Base-by-base conservation (phyloP, 805 yeast species). In the Lipomyces chichibuensis region DNA sequence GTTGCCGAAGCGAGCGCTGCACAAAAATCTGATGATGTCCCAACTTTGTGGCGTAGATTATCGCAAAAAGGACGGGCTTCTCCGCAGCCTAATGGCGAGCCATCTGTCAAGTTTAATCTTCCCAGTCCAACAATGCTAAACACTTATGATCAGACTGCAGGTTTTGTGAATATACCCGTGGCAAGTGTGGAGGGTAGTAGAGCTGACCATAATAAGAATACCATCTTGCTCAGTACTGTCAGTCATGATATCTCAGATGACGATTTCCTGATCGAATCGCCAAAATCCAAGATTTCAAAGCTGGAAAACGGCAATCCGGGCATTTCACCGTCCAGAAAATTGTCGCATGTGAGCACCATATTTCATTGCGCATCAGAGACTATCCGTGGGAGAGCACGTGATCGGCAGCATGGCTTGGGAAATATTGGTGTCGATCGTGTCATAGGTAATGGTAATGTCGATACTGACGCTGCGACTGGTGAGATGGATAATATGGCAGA, bases 41-140 rank as follows among this genome's bases (percentile, higher is more conserved):
- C 43, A 56, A 59, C 62, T 17, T 17, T 59, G 23, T 59, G 62
- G 62, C 56, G 62, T 17, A 25, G 61, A 20, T 25, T 59, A 27
- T 59, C 62, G 9, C 59, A 20, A n/a, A 59, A 52, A 52, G 63
- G 8, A 43, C 63, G 20, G 55, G 17, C n/a, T 20, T 59, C 11
- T 33, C 59, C 23, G 43, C 54, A 27, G 33, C 43, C 32, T 29
- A 46, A 57, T 35, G 25, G 29, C 9, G 57, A 25, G 17, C 57
- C 57, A 17, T 27, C 60, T n/a, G 25, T 59, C 35, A 29, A 52
- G 25, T 46, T 62, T 53, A 33, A n/a, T 14, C 53, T 65, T 51
- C 69, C 69, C 20, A 65, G 69, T 52, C 65, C 69, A 17, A 59
- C 69, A 32, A 60, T 57, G 59, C 57, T 66, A n/a, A 29, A 39